Evolutionary conservation across 495 filamentous ascomycete genomes (phyloP).

Genomic region (Xylaria venustula): DNA sequence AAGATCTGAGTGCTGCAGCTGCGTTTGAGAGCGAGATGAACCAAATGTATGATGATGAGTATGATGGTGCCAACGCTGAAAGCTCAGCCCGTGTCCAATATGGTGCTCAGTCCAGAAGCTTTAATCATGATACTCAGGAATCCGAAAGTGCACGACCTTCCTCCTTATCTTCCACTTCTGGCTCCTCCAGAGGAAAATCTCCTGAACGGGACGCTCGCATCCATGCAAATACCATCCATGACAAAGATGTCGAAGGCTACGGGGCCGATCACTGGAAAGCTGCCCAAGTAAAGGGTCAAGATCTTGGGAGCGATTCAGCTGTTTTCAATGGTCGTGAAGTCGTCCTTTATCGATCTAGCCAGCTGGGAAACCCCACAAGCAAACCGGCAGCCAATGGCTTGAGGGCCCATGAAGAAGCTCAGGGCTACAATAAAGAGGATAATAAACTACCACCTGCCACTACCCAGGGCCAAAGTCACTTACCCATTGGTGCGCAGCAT

Average conservation of each 20-base stretch:
- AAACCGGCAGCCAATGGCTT: slow-evolving; percentile 7
- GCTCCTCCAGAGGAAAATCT: slow-evolving; percentile 31
- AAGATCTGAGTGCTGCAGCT: slow-evolving; percentile 49
- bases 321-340: slow-evolving; percentile 64
- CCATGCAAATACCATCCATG: slow-evolving; percentile 62
- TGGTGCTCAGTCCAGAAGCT: slow-evolving; percentile 50
- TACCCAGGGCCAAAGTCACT: slow-evolving; percentile 18
- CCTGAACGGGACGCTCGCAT: slow-evolving; percentile 62
- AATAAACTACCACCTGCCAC: slow-evolving; percentile 18
- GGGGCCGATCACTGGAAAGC: slow-evolving; percentile 68
- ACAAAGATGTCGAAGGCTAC: slow-evolving; percentile 73
- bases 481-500: slow-evolving; percentile 61
- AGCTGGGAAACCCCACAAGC: slow-evolving; percentile 17
- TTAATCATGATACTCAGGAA: slow-evolving; percentile 82
- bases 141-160: slow-evolving; percentile 51
- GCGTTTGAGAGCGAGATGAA: slow-evolving; percentile 55
- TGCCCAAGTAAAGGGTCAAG: slow-evolving; percentile 53
- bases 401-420: slow-evolving; percentile 15
- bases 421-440: slow-evolving; percentile 19
- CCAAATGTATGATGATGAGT: slow-evolving; percentile 46
- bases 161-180: slow-evolving; percentile 19
- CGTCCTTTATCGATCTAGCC: slow-evolving; percentile 43
- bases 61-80: slow-evolving; percentile 31
- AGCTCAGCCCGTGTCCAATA: slow-evolving; percentile 19
- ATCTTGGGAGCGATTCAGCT: slow-evolving; percentile 64